Base-by-base conservation (phyloP, 2,329 filamentous ascomycete genomes). In the Hymenoscyphus infarciens region DNA sequence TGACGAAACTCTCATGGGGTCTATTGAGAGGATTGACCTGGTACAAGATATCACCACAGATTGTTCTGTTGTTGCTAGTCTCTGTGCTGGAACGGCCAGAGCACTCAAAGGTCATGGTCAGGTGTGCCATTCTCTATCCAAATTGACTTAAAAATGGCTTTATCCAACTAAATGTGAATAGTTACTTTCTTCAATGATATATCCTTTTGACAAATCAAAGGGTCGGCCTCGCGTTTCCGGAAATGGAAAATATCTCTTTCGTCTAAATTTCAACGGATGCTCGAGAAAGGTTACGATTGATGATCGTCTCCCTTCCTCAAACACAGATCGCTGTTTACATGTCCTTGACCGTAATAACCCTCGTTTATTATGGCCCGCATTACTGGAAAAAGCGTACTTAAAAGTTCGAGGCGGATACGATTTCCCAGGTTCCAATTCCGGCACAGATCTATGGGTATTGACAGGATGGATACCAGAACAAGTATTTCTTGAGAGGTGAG, bases 381-480 rank as follows among this genome's bases (percentile, higher is more conserved):
- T 99, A 4, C 79, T 98, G 16, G 95, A 99, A 74, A 99, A 99
- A 74, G 95, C 95, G 0, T 99, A 99, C 70, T 80, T 99, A 1
- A 99, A 98, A 78, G 86, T 98, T 11, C 86, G 94, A 61, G 95
- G 95, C 31, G 95, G 95, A 38, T 99, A 99, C 74, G 93, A 99
- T 72, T 99, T 99, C 68, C 94, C 95, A 0, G 95, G 95, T 7
- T 98, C 95, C 72, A 98, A 98, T 74, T 98, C 94, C 0, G 93
- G 92, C 11, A 98, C 94, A 2, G 95, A 99, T 75, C 78, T 99
- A 3, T 96, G 91, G 86, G 89, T 96, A 1, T 77, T 99, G 61
- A 96, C 90, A 0, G 94, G 95, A 33, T 99, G 95, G 95, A 92
- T 99, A 57, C 95, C 95, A 0, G 93, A 99, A 76, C 95, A 99